phyloP scores from a whole-genome alignment of 176 grass and related monocot genomes.

The Aegilops tauschii region DNA sequence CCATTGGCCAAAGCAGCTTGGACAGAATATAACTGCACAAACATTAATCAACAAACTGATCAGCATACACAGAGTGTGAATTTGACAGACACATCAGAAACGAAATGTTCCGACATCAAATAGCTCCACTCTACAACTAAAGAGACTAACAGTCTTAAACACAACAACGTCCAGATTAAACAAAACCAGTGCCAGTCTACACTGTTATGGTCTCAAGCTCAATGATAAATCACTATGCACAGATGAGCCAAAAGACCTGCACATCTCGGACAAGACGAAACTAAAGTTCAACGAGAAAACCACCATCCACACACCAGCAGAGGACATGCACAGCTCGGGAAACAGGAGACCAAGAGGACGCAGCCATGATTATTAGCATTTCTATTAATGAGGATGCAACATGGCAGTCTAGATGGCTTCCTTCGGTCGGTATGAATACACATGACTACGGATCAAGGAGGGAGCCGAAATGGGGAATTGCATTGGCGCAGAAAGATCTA shows the following conservation, averaged over 20 bases:
- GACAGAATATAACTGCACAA: constrained; percentile 66
- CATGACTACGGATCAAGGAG: background rate
- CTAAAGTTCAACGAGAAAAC: background rate
- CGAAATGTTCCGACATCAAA: background rate
- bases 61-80: background rate
- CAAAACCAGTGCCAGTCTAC: background rate
- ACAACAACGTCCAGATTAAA: background rate
- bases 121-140: background rate
- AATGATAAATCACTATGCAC: background rate
- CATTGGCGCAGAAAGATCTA: background rate
- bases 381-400: background rate
- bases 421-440: background rate
- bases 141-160: background rate
- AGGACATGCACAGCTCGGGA: background rate
- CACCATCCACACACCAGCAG: background rate
- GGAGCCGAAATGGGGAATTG: background rate
- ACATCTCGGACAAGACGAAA: background rate
- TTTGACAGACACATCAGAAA: background rate
- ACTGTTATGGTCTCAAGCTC: background rate
- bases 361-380: background rate
- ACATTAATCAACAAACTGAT: background rate
- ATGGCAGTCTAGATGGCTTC: background rate
- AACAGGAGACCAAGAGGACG: background rate
- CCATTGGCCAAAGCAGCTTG: constrained; percentile 62
- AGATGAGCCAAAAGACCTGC: background rate